Conservation (phyloP, 2,329 filamentous ascomycete genomes). For the Aspergillus tanneri region DNA sequence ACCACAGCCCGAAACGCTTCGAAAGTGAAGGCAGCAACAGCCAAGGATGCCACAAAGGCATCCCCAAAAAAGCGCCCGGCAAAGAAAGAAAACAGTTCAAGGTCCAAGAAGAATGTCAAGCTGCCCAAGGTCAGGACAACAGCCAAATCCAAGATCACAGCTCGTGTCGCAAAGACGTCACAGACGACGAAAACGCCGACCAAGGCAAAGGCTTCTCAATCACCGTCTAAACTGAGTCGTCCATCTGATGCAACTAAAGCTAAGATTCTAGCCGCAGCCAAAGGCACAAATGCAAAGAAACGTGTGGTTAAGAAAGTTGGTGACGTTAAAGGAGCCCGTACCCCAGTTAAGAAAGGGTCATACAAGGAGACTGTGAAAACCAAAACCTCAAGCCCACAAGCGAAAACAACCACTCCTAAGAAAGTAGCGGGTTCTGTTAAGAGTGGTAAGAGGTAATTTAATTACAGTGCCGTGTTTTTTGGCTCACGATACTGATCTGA, state of each 20-base stretch:
- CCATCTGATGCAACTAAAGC: conserved; percentile 32
- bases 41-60: conserved; percentile 16
- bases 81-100: conserved; percentile 16
- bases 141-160: conserved; percentile 28
- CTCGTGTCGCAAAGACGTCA: conserved; percentile 16
- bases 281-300: conserved; percentile 20
- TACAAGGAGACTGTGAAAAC: neutral
- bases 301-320: conserved; percentile 16
- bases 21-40: neutral
- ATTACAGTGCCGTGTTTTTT: too few relatives aligned
- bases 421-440: neutral
- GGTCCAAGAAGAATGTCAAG: conserved; percentile 25
- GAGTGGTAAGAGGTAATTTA: neutral
- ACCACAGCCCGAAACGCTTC: conserved; percentile 11
- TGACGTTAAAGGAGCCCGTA: conserved; percentile 6
- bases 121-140: conserved; percentile 29
- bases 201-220: conserved; percentile 18
- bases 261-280: conserved; percentile 27
- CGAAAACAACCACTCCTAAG: neutral
- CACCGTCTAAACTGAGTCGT: conserved; percentile 26
- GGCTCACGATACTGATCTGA: neutral
- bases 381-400: neutral
- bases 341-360: neutral
- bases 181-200: conserved; percentile 16
- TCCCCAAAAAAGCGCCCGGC: conserved; percentile 11